Conservation (phyloP, 2,329 filamentous ascomycete genomes). For the Colletotrichum brevisporum region DNA sequence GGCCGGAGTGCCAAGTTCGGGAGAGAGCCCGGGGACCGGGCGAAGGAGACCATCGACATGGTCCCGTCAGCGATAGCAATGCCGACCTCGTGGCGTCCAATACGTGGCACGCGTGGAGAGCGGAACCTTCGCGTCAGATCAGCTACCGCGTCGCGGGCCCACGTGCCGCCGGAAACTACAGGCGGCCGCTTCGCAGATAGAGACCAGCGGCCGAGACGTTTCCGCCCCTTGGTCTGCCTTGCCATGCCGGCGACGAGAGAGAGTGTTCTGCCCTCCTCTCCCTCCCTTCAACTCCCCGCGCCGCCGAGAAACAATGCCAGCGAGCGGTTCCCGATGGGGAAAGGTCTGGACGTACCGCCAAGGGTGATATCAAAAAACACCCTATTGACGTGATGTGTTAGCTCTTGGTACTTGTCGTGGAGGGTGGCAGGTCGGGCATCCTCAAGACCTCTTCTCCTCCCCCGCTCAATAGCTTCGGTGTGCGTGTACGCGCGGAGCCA, state of each 20-base stretch:
- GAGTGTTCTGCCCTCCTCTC: neutral
- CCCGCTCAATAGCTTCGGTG: neutral
- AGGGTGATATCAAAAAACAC: constrained; percentile 86
- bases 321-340: constrained; percentile 49
- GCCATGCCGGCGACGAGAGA: constrained; percentile 6
- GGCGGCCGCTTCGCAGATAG: constrained; percentile 11
- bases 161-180: constrained; percentile 5
- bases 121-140: neutral
- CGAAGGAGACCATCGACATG: neutral
- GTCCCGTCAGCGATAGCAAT: neutral
- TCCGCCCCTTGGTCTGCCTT: neutral
- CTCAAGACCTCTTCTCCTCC: constrained; percentile 13
- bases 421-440: neutral
- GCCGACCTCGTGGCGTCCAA: neutral
- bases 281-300: neutral
- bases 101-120: neutral
- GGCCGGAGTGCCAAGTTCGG: neutral
- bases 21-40: neutral
- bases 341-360: constrained; percentile 68
- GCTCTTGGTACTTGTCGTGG: constrained; percentile 7
- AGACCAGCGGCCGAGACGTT: constrained; percentile 1
- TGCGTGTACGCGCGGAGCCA: constrained; percentile 27
- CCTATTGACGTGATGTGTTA: constrained; percentile 49
- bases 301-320: constrained; percentile 5
- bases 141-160: constrained; percentile 14